Conservation (phyloP, 2,329 filamentous ascomycete genomes). For the Colletotrichum eremochloae region DNA sequence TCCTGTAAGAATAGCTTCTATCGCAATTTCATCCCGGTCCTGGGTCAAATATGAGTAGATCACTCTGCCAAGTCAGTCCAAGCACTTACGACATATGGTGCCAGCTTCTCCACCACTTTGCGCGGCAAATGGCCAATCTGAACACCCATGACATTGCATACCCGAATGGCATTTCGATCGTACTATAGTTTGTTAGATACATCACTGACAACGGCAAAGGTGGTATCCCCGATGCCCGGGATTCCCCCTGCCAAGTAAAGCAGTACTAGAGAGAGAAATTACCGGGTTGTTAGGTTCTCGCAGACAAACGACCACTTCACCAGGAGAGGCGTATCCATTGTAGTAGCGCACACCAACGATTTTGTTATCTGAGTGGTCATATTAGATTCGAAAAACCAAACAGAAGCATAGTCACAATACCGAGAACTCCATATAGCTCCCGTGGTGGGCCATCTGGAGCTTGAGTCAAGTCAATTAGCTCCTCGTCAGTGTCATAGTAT, state of each 20-base stretch:
- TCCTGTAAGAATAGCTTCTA: slow-evolving; percentile 80
- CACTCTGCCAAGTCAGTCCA: not conserved
- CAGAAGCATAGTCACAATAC: slow-evolving; percentile 46
- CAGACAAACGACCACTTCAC: slow-evolving; percentile 72
- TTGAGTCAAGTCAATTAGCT: slow-evolving; percentile 60
- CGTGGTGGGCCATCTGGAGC: slow-evolving; percentile 54
- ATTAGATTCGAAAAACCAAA: slow-evolving; percentile 5
- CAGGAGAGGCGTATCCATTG: slow-evolving; percentile 69
- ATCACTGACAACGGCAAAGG: not conserved
- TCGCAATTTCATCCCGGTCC: slow-evolving; percentile 69
- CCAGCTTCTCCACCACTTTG: slow-evolving; percentile 76
- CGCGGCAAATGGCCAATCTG: slow-evolving; percentile 87
- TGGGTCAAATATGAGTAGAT: slow-evolving; percentile 46
- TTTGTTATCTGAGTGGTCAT: slow-evolving; percentile 55
- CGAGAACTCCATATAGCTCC: slow-evolving; percentile 63
- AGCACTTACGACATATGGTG: slow-evolving; percentile 74
- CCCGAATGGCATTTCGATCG: slow-evolving; percentile 81
- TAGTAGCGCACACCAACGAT: slow-evolving; percentile 72
- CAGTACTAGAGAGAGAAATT: slow-evolving; percentile 44
- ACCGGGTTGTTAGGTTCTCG: slow-evolving; percentile 76
- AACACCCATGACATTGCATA: slow-evolving; percentile 79
- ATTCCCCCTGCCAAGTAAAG: not conserved
- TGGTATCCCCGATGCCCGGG: not conserved
- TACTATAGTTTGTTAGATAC: slow-evolving; percentile 56
- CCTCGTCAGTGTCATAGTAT: slow-evolving; percentile 49